Base-by-base conservation (phyloP, 2,329 filamentous ascomycete genomes). In the Phaeophleospora eucalypticola region DNA sequence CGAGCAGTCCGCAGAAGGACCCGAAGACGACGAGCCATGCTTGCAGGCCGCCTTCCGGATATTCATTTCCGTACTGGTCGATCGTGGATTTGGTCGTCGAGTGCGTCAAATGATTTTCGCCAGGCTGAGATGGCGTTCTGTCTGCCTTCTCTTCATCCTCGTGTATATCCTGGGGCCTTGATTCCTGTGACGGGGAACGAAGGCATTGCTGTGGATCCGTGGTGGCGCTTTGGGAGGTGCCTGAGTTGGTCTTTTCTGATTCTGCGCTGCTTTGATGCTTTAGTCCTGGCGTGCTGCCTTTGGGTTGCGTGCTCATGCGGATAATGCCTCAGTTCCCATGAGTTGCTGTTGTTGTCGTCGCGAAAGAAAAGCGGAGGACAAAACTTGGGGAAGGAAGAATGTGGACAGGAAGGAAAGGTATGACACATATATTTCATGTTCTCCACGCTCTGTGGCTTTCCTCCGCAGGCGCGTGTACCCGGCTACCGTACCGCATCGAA, bases 11-110 rank as follows among this genome's bases (percentile, higher is more conserved):
- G 35, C 54, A 58, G 43, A 58, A 95, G n/a, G 83, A 83, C 16
- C 89, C 89, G 14, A 91, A 70, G 3, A 95, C 87, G 21, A 94
- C 88, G 3, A 87, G 75, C 87, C 89, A 95, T 44, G 87, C 87
- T 54, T 79, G 70, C 12, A 79, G 62, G 9, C 90, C 89, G 41
- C 89, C 89, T 70, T 95, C 89, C 0, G 89, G 89, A 36, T 57
- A 57, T 10, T 49, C 45, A 36, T 51, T 45, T 29, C 48, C 54
- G 50, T 53, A 41, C 1, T 46, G 52, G 1, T 41, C 52, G 10
- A 51, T 41, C n/a, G 47, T 53, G 1, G 49, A 51, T 35, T 41
- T 41, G 20, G 49, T 52, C n/a, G 41, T 44, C 29, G 52, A 47
- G 15, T 41, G 46, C 4, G 35, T 41, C 16, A 49, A 19, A 7